Percentiles rank a stretch among this genome's conserved stretches.
Evolutionary conservation across 2,329 filamentous ascomycete species (phyloP).

Genomic region (Arthrobotrys sphaeroides): DNA sequence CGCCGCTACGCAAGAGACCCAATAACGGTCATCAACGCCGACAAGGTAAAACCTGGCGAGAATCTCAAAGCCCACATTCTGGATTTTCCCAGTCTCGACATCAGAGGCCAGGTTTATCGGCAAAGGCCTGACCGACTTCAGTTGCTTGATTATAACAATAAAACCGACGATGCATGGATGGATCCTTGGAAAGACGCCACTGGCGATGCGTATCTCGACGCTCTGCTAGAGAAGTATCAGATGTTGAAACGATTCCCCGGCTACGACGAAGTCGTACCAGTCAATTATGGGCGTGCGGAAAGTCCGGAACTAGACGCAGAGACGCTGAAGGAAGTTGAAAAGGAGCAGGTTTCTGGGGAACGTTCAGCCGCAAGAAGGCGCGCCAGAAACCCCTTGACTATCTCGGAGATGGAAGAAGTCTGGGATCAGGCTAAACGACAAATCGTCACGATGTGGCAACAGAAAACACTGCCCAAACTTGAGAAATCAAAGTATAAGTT

Average conservation of each 20-base stretch:
- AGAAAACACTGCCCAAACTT: neutral
- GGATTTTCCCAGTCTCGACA: constrained; percentile 10
- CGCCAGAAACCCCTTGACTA: neutral
- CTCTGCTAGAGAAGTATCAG: neutral
- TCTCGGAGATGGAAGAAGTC: constrained; percentile 1
- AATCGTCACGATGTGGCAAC: neutral
- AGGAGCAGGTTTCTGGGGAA: neutral
- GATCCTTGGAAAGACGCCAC: neutral
- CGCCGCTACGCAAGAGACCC: constrained; percentile 8
- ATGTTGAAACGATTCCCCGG: neutral
- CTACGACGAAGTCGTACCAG: neutral
- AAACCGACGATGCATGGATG: neutral
- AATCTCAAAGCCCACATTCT: constrained; percentile 27
- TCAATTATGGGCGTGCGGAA: neutral
- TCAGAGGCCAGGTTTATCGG: constrained; percentile 12
- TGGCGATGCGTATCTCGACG: neutral
- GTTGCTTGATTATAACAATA: neutral
- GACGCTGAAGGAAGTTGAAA: neutral
- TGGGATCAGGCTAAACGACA: neutral
- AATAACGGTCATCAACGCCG: constrained; percentile 22
- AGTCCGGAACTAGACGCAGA: constrained; percentile 17
- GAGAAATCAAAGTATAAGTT: constrained; percentile 15
- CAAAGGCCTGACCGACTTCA: constrained; percentile 1
- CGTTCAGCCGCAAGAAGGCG: neutral
- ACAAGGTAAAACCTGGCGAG: neutral